Percentiles rank a stretch among this genome's conserved stretches.
Conservation (phyloP, 75 land plant genomes). For the Picea glauca region DNA sequence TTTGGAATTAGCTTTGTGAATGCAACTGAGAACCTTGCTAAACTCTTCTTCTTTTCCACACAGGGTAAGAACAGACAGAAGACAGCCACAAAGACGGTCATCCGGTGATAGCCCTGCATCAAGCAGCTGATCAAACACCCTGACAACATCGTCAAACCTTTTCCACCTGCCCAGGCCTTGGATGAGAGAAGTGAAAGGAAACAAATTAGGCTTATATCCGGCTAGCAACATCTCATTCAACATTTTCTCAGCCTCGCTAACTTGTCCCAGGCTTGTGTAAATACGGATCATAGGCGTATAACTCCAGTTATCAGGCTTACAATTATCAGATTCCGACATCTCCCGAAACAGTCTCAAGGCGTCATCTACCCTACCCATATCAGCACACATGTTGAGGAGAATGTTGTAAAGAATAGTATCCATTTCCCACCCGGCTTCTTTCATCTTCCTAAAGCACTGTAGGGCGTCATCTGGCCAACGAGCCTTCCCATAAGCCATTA, state of each 20-base stretch:
- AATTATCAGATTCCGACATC: slow-evolving; percentile 26
- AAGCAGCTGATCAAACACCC: slow-evolving; percentile 30
- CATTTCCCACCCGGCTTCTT: slow-evolving; percentile 42
- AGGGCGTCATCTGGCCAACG: slow-evolving; percentile 45
- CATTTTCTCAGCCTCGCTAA: slow-evolving; percentile 43
- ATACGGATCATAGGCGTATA: slow-evolving; percentile 60
- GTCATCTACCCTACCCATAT: slow-evolving; percentile 46
- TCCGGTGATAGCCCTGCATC: slow-evolving; percentile 39
- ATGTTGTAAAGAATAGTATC: slow-evolving; percentile 37
- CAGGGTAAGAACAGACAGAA: slow-evolving; percentile 55
- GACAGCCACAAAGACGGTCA: slow-evolving; percentile 53
- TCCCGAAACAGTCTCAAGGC: slow-evolving; percentile 43
- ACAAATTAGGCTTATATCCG: slow-evolving; percentile 63
- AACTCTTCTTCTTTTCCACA: slow-evolving; percentile 42
- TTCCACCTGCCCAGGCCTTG: slow-evolving; percentile 68
- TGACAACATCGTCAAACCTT: slow-evolving; percentile 46
- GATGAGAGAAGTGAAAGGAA: slow-evolving; percentile 61
- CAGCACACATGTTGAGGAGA: slow-evolving; percentile 54
- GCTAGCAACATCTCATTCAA: slow-evolving; percentile 65
- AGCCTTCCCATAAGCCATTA: slow-evolving; percentile 59
- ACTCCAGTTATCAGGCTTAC: slow-evolving; percentile 53
- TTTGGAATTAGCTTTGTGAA: slow-evolving; percentile 50
- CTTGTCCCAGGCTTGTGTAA: slow-evolving; percentile 57
- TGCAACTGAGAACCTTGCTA: slow-evolving; percentile 30
- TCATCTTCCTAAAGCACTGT: slow-evolving; percentile 52